Evolutionary conservation across 2,329 filamentous ascomycete species (phyloP).

Genomic region (Fonsecaea pugnacius): DNA sequence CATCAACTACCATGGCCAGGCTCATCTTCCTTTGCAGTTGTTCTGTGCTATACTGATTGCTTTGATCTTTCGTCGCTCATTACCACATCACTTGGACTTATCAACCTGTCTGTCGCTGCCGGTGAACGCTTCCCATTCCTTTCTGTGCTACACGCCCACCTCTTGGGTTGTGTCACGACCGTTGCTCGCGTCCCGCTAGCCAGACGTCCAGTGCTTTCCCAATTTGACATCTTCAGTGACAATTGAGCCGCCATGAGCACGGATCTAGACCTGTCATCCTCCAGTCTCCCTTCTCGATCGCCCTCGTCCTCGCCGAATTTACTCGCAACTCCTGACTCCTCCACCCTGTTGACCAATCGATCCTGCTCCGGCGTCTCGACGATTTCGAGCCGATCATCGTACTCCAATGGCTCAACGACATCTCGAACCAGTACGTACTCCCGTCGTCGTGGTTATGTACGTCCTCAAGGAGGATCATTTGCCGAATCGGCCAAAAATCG

Average conservation of each 20-base stretch:
- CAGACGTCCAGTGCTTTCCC: not conserved
- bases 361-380: constrained; percentile 54
- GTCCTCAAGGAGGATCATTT: constrained; percentile 85
- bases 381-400: constrained; percentile 50
- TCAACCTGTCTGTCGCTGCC: constrained; percentile 9
- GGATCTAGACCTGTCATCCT: constrained; percentile 24
- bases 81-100: not conserved
- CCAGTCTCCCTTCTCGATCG: constrained; percentile 22
- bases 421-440: constrained; percentile 49
- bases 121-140: not conserved
- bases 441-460: constrained; percentile 76
- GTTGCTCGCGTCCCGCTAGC: not conserved
- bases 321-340: constrained; percentile 29
- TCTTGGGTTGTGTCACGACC: not conserved
- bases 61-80: constrained; percentile 10
- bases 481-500: constrained; percentile 85
- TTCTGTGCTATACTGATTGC: constrained; percentile 3
- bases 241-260: constrained; percentile 23
- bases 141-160: not conserved
- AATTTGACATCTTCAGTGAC: constrained; percentile 3
- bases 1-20: constrained; percentile 1
- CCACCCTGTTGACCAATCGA: constrained; percentile 42
- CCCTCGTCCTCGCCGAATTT: constrained; percentile 35
- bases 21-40: constrained; percentile 4
- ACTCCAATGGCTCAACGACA: constrained; percentile 49